Conservation (phyloP, 306 rosid species). For the Calophaca sinica region DNA sequence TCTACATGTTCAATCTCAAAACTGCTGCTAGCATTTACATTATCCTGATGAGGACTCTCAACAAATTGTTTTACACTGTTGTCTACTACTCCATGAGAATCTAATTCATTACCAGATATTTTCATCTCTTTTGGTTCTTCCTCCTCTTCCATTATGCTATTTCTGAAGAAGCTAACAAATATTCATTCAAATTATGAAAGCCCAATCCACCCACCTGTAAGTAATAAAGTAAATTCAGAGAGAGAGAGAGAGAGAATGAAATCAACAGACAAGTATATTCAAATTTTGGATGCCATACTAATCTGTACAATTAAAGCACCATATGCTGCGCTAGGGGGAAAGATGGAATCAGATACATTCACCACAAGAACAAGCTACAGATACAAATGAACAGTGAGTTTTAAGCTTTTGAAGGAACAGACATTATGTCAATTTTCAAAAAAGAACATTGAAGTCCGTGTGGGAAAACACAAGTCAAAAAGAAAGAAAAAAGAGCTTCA, state of each 20-base stretch:
- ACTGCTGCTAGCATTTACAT: constrained; percentile 44
- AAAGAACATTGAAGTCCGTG: constrained; percentile 6
- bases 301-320: constrained; percentile 21
- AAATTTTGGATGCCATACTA: constrained; percentile 4
- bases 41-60: constrained; percentile 53
- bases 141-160: constrained; percentile 75
- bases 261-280: constrained; percentile 21
- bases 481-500: not conserved
- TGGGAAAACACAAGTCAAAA: constrained; percentile 27
- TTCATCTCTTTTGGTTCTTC: constrained; percentile 66
- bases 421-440: constrained; percentile 20
- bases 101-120: constrained; percentile 54
- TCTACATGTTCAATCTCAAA: constrained; percentile 49
- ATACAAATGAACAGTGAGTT: constrained; percentile 8
- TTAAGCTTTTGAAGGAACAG: not conserved
- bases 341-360: constrained; percentile 18
- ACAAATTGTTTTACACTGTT: constrained; percentile 53
- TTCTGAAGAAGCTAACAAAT: constrained; percentile 47
- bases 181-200: constrained; percentile 49
- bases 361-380: constrained; percentile 22
- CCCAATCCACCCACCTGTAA: constrained; percentile 55
- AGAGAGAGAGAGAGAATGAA: not conserved
- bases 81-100: constrained; percentile 49
- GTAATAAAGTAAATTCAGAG: constrained; percentile 37
- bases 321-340: not conserved